These are phyloP conservation scores for Thermothielavioides terrestris DNA, from an alignment of 495 filamentous ascomycete species.

Conservation along the genomic window DNA sequence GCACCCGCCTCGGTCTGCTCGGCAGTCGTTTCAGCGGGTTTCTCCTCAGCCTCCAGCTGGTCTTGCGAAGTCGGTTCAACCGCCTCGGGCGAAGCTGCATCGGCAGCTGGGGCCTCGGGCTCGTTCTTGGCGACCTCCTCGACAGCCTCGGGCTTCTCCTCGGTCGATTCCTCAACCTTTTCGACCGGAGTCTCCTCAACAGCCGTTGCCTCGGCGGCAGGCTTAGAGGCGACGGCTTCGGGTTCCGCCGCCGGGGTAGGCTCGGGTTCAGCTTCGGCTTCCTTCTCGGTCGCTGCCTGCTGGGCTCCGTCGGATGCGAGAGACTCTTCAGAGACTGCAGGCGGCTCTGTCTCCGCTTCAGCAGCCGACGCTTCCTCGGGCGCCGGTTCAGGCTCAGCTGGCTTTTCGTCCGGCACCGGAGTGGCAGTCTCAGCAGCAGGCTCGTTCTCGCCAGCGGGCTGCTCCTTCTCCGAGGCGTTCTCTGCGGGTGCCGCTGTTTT, in stretches of 20 bases:
- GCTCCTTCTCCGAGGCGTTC: neutral
- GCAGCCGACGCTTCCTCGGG: neutral
- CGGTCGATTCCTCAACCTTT: slow-evolving; percentile 6
- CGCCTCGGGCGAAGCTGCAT: neutral
- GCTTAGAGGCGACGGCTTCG: neutral
- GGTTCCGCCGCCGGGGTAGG: slow-evolving; percentile 6
- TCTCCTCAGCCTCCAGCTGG: neutral
- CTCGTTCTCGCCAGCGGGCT: slow-evolving; percentile 4
- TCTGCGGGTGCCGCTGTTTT: neutral
- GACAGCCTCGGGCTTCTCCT: slow-evolving; percentile 8
- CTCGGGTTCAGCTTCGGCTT: slow-evolving; percentile 1
- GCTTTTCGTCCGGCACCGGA: neutral
- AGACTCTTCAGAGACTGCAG: slow-evolving; percentile 6
- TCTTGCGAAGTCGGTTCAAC: neutral
- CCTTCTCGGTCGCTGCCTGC: slow-evolving; percentile 5
- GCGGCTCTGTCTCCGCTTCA: slow-evolving; percentile 6
- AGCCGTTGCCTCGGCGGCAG: slow-evolving; percentile 2
- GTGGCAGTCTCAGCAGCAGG: neutral
- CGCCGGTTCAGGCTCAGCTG: neutral
- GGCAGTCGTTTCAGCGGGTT: neutral
- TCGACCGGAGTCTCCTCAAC: neutral
- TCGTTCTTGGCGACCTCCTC: slow-evolving; percentile 13
- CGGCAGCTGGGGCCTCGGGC: neutral
- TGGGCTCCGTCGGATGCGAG: slow-evolving; percentile 1
- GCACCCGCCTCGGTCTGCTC: neutral